These are phyloP conservation scores for Colletotrichum sidae DNA, from an alignment of 2,329 filamentous ascomycete species.

Conservation along the genomic window DNA sequence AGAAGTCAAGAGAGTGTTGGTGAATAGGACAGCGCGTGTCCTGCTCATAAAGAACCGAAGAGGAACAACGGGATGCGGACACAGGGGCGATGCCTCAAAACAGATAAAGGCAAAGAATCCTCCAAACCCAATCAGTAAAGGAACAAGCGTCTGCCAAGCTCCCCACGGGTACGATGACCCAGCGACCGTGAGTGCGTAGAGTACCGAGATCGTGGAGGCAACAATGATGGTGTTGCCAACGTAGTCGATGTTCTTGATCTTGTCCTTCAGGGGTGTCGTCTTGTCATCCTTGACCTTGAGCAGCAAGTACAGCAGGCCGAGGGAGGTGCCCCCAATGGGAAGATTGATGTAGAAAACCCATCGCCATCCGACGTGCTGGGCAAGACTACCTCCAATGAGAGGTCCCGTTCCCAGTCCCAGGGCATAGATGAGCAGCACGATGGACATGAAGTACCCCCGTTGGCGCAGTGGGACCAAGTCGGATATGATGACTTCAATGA, in stretches of 20 bases:
- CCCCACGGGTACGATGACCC: slow-evolving; percentile 57
- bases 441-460: slow-evolving; percentile 52
- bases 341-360: slow-evolving; percentile 61
- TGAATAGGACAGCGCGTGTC: slow-evolving; percentile 40
- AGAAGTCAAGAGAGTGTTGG: slow-evolving; percentile 34
- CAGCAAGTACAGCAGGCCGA: slow-evolving; percentile 31
- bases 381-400: slow-evolving; percentile 46
- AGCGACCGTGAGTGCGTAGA: slow-evolving; percentile 58
- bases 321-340: slow-evolving; percentile 45
- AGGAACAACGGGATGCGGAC: slow-evolving; percentile 83
- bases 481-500: slow-evolving; percentile 49
- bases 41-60: slow-evolving; percentile 51
- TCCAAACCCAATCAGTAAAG: slow-evolving; percentile 53
- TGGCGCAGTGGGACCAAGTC: slow-evolving; percentile 63
- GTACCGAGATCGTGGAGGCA: slow-evolving; percentile 50
- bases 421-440: slow-evolving; percentile 46
- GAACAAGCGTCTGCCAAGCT: slow-evolving; percentile 50
- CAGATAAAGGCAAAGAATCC: slow-evolving; percentile 65
- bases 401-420: slow-evolving; percentile 49
- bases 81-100: slow-evolving; percentile 64
- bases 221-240: slow-evolving; percentile 57
- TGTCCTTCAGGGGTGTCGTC: slow-evolving; percentile 38
- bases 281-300: slow-evolving; percentile 29
- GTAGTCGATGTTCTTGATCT: slow-evolving; percentile 53
- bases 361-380: slow-evolving; percentile 50